Base-by-base conservation (phyloP, 1,139 yeast species). In the Sugiyamaella castrensis region DNA sequence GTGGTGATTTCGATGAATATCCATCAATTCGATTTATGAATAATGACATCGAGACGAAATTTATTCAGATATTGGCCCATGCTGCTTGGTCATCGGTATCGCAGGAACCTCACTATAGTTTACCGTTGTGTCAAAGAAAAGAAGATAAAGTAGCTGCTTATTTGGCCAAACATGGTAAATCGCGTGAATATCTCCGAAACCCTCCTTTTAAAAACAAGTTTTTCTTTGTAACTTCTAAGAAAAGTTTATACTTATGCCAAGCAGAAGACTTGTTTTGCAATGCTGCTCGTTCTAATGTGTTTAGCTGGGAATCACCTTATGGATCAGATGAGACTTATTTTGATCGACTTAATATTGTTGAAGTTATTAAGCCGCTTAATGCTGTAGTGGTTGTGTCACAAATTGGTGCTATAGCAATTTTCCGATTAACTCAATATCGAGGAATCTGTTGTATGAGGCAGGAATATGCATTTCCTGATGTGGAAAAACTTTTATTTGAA, bases 391-490 rank as follows among this genome's bases (percentile, higher is more conserved):
- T 75, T 0, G 82, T 75, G 0, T 70, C 83, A 0, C 88, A 82
- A 54, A 75, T 75, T 45, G 88, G 89, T 0, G 62, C 75, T n/a
- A 74, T 81, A 5, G 65, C 82, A 0, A 65, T 84, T 0, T 74
- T 82, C 66, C 64, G 91, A 36, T 61, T 84, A 37, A 81, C 85
- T 27, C 71, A 73, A 43, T 74, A 74, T 59, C 64, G 82, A 28
- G 87, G 87, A 0, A 61, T 82, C 0, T 74, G 69, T 55, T 79
- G 81, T 2, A 70, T 83, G 73, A 67, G 89, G 38, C 86, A 81
- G 56, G 91, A 84, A 58, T 75, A 71, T 54, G 61, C 77, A 1
- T 73, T 82, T 45, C 70, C 70, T 2, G 58, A 54, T 24, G 54
- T 57, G 3, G 57, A 56, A 31, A 52, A 51, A 37, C 47, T 54